Conservation (phyloP, 164 flowering plant species). For the Protea cynaroides region DNA sequence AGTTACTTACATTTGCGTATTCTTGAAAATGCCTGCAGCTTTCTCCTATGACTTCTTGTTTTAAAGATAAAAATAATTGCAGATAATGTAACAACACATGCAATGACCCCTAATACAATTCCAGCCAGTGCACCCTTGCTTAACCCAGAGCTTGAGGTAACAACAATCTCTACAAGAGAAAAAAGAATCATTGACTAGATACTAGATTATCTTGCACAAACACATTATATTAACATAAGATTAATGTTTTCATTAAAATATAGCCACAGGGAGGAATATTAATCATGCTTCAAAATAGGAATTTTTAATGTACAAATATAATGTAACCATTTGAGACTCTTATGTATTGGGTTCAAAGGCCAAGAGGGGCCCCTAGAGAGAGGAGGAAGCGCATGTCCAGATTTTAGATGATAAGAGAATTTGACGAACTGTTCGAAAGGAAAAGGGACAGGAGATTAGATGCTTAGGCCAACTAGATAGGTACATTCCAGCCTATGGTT, state of each 20-base stretch:
- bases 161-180: constrained; percentile 19
- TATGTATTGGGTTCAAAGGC: not conserved
- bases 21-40: constrained; percentile 25
- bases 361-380: not conserved
- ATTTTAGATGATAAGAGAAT: not conserved
- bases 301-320: too few relatives aligned
- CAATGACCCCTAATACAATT: constrained; percentile 49
- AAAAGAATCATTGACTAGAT: not conserved
- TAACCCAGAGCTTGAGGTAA: constrained; percentile 32
- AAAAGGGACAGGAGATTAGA: not conserved
- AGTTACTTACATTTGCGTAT: constrained; percentile 46
- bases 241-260: too few relatives aligned
- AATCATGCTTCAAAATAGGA: not conserved
- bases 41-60: constrained; percentile 24
- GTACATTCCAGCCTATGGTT: too few relatives aligned
- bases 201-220: not conserved
- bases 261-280: not conserved
- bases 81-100: constrained; percentile 41
- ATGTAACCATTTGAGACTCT: not conserved
- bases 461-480: too few relatives aligned
- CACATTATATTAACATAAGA: not conserved
- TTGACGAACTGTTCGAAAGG: not conserved
- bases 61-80: constrained; percentile 45
- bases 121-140: constrained; percentile 62
- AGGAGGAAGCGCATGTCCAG: not conserved